These are phyloP conservation scores for Phaeotremella skinneri DNA, from an alignment of 768 basidiomycete species.

Conservation along the genomic window DNA sequence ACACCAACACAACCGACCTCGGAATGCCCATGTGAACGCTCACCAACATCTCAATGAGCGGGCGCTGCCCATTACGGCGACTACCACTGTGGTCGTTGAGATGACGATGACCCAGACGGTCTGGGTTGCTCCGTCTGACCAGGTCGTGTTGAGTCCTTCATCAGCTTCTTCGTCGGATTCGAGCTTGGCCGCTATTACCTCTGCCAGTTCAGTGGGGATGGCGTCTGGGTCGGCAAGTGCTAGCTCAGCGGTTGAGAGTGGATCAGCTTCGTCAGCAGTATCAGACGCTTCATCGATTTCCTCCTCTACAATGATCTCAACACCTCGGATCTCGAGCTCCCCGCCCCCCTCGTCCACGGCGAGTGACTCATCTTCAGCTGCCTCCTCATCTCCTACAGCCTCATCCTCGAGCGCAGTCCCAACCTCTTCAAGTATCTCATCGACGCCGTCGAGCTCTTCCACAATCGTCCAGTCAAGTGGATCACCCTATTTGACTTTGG, in stretches of 20 bases:
- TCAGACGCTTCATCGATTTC: slow-evolving; percentile 1
- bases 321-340: neutral
- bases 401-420: slow-evolving; percentile 21
- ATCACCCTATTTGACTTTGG: neutral
- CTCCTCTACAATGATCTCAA: slow-evolving; percentile 3
- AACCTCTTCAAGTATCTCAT: slow-evolving; percentile 8
- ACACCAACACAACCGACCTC: slow-evolving; percentile 5
- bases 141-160: slow-evolving; percentile 23
- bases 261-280: slow-evolving; percentile 11
- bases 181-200: slow-evolving; percentile 1
- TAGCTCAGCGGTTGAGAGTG: slow-evolving; percentile 5
- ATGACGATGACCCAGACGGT: slow-evolving; percentile 42
- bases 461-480: neutral
- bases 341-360: slow-evolving; percentile 2
- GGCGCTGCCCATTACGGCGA: slow-evolving; percentile 47
- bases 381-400: slow-evolving; percentile 21
- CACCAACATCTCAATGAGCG: slow-evolving; percentile 35
- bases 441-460: slow-evolving; percentile 21
- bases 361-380: slow-evolving; percentile 20
- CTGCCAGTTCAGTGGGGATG: neutral
- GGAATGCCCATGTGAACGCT: neutral
- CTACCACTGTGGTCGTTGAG: slow-evolving; percentile 43
- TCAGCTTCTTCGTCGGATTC: neutral
- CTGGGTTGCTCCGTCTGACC: slow-evolving; percentile 41
- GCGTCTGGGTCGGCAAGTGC: slow-evolving; percentile 10